Conservation (phyloP, 139 green algal genomes). For the Chlorella ohadii region DNA sequence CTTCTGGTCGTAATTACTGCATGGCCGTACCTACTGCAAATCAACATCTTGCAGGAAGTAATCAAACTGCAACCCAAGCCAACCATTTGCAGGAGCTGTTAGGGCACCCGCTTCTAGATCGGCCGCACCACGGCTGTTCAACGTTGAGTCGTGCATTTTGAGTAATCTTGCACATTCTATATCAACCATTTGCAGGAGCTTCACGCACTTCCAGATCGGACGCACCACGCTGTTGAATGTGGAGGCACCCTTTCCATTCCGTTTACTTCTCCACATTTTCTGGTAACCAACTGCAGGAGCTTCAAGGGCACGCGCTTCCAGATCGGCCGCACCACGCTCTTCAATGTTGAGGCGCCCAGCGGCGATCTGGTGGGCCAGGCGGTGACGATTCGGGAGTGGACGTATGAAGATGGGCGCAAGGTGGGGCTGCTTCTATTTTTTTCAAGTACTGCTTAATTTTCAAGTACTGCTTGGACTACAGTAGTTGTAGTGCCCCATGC, state of each 20-base stretch:
- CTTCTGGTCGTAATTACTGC: no score
- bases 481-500: no score
- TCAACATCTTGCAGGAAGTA: no score
- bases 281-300: no score
- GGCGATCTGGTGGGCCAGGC: slow-evolving; percentile 33
- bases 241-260: no score
- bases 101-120: slow-evolving; percentile 25
- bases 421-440: not conserved
- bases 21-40: no score
- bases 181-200: slow-evolving; percentile 2
- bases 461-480: no score
- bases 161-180: no score
- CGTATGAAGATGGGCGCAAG: slow-evolving; percentile 32
- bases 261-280: no score
- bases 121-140: slow-evolving; percentile 35
- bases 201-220: slow-evolving; percentile 17
- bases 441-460: no score
- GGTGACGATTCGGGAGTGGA: slow-evolving; percentile 36
- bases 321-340: slow-evolving; percentile 30
- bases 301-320: slow-evolving; percentile 33
- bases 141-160: no score
- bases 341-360: slow-evolving; percentile 35
- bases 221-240: slow-evolving; percentile 39
- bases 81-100: slow-evolving; percentile 10
- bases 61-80: no score